phyloP scores from a whole-genome alignment of 1,139 yeast species.

The Yamadazyma mexicana region DNA sequence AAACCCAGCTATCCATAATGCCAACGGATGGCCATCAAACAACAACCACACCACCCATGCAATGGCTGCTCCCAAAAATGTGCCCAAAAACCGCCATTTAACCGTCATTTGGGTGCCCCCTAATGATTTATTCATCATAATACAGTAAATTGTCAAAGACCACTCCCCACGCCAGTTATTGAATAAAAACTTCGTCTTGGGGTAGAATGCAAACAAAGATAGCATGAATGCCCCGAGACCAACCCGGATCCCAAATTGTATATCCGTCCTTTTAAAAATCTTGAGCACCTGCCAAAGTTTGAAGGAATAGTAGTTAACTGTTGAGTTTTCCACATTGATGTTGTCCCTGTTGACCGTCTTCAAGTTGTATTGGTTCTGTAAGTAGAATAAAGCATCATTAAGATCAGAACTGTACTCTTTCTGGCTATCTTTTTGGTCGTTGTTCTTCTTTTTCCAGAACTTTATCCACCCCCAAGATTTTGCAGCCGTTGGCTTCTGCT shows the following conservation, averaged over 20 bases:
- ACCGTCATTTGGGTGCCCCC: slow-evolving; percentile 85
- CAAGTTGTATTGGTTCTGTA: slow-evolving; percentile 30
- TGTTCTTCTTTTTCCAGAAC: slow-evolving; percentile 39
- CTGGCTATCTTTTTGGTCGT: neutral
- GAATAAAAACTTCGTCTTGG: slow-evolving; percentile 53
- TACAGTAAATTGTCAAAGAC: slow-evolving; percentile 78
- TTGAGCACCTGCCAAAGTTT: slow-evolving; percentile 34
- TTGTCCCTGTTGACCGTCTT: slow-evolving; percentile 8
- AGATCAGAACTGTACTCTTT: slow-evolving; percentile 18
- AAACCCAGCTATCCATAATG: slow-evolving; percentile 59
- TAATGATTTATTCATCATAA: slow-evolving; percentile 83
- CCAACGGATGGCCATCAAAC: slow-evolving; percentile 57
- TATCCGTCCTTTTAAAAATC: slow-evolving; percentile 56
- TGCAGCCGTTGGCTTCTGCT: slow-evolving; percentile 21
- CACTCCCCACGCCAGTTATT: slow-evolving; percentile 79
- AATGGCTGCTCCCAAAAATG: slow-evolving; percentile 64
- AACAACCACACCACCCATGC: slow-evolving; percentile 63
- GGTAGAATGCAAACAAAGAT: slow-evolving; percentile 68
- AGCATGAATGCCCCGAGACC: slow-evolving; percentile 74
- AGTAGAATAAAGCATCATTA: slow-evolving; percentile 38
- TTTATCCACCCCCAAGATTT: slow-evolving; percentile 54
- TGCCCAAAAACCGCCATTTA: slow-evolving; percentile 74
- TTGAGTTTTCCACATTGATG: slow-evolving; percentile 9
- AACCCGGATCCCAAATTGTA: slow-evolving; percentile 77
- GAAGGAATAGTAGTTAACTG: slow-evolving; percentile 15